Conservation (phyloP, 345 rosid species). For the Brassica napus region Da-Ae NC_063436.1:12037501-12038000, state of each 20-base stretch:
- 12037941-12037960: conserved; percentile 59
- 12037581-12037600: neutral
- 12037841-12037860: conserved; percentile 46
- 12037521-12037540: neutral
- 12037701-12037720: neutral
- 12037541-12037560: no score
- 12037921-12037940: conserved; percentile 59
- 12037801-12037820: conserved; percentile 65
- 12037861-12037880: conserved; percentile 67
- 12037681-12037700: neutral
- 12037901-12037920: conserved; percentile 58
- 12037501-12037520: neutral
- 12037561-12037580: neutral
- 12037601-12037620: neutral
- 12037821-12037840: conserved; percentile 55
- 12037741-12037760: neutral
- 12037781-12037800: conserved; percentile 44
- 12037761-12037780: conserved; percentile 48
- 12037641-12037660: neutral
- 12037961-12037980: conserved; percentile 33
- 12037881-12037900: conserved; percentile 55
- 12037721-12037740: neutral
- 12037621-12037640: neutral
- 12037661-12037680: neutral
- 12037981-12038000: neutral